Percentiles rank a stretch among this genome's conserved stretches.
Evolutionary conservation across 2,329 filamentous ascomycete species (phyloP).

Genomic region (Pseudocercospora eumusae): DNA sequence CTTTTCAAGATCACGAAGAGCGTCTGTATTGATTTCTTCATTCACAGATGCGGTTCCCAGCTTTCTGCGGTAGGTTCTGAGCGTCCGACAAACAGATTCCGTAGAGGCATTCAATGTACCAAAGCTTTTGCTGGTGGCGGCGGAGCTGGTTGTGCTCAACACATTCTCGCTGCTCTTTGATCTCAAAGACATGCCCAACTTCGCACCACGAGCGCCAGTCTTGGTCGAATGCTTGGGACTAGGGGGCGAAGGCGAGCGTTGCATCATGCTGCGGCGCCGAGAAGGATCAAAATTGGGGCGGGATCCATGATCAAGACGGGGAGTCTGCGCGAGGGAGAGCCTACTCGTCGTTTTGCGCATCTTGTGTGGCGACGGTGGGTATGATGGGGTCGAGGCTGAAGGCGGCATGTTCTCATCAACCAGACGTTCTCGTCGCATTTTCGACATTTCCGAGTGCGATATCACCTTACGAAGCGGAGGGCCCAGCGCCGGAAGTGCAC

Average conservation of each 20-base stretch:
- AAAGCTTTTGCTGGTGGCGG: conserved; percentile 44
- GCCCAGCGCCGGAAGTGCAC: conserved; percentile 53
- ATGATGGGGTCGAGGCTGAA: conserved; percentile 44
- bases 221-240: conserved; percentile 28
- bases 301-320: conserved; percentile 48
- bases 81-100: conserved; percentile 59
- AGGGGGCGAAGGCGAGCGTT: conserved; percentile 49
- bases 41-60: conserved; percentile 48
- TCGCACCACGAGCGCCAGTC: conserved; percentile 46
- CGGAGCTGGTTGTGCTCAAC: conserved; percentile 25
- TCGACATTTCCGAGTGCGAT: conserved; percentile 81
- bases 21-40: conserved; percentile 49
- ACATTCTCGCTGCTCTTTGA: conserved; percentile 46
- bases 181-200: conserved; percentile 52
- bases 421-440: conserved; percentile 62
- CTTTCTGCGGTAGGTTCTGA: conserved; percentile 62
- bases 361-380: conserved; percentile 52
- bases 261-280: conserved; percentile 32
- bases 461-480: conserved; percentile 82
- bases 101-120: conserved; percentile 55
- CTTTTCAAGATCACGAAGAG: conserved; percentile 57
- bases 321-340: conserved; percentile 50
- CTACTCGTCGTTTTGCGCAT: conserved; percentile 59
- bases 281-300: conserved; percentile 29
- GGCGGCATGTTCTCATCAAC: conserved; percentile 39